Evolutionary conservation across 2,329 filamentous ascomycete species (phyloP).

Genomic region (Aspergillus niger): DNA sequence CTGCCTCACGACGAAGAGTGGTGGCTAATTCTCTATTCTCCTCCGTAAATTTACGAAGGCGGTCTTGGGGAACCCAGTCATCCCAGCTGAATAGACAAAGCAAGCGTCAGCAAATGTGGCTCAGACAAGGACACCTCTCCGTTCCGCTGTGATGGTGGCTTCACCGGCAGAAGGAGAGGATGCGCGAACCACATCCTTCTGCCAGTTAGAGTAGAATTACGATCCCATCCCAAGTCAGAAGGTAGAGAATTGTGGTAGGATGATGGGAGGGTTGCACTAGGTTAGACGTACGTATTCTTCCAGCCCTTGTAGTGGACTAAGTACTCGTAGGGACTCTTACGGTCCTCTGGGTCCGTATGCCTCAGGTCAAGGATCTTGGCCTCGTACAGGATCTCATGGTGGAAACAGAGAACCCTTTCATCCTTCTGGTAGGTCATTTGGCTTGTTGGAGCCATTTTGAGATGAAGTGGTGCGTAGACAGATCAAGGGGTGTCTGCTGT

Average conservation of each 20-base stretch:
- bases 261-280: conserved; percentile 16
- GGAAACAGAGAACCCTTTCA: conserved; percentile 94
- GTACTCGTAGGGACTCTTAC: conserved; percentile 78
- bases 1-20: conserved; percentile 48
- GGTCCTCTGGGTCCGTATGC: conserved; percentile 62
- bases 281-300: conserved; percentile 81
- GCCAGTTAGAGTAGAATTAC: neutral
- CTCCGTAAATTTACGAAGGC: conserved; percentile 89
- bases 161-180: conserved; percentile 3
- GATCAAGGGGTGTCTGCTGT: neutral
- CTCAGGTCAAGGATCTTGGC: conserved; percentile 87
- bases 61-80: conserved; percentile 94
- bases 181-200: neutral
- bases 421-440: conserved; percentile 67
- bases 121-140: neutral
- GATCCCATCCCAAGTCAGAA: neutral
- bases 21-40: conserved; percentile 88
- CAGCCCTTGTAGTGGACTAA: conserved; percentile 98
- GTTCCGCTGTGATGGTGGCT: neutral
- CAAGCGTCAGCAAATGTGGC: conserved; percentile 16
- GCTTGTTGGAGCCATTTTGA: conserved; percentile 61
- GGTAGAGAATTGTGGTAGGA: neutral
- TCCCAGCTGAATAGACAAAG: conserved; percentile 68
- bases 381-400: conserved; percentile 95
- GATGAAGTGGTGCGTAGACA: neutral